phyloP scores from a whole-genome alignment of 2,329 filamentous ascomycete species.

The Aspergillus brasiliensis region DNA sequence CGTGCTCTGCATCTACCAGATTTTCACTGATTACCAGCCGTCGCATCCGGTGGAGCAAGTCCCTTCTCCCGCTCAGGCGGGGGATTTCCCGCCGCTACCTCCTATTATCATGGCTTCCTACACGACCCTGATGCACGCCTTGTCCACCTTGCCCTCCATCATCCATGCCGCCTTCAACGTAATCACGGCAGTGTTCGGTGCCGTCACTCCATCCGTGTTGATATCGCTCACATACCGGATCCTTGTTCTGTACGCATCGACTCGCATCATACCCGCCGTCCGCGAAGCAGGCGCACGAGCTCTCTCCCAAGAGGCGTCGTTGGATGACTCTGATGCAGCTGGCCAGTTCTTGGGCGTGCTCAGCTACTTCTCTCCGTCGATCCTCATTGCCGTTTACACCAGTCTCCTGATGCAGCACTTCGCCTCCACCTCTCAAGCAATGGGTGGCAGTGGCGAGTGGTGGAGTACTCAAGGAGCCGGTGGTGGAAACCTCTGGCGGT shows the following conservation, averaged over 20 bases:
- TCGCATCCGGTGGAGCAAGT: slow-evolving; percentile 64
- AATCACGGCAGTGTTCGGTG: slow-evolving; percentile 87
- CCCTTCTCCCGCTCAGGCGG: slow-evolving; percentile 57
- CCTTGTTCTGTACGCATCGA: slow-evolving; percentile 92
- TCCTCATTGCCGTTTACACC: slow-evolving; percentile 94
- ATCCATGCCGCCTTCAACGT: slow-evolving; percentile 83
- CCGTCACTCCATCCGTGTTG: slow-evolving; percentile 92
- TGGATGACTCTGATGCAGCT: slow-evolving; percentile 83
- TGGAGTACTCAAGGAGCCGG: slow-evolving; percentile 85
- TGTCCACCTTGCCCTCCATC: slow-evolving; percentile 80
- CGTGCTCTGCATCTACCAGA: slow-evolving; percentile 98
- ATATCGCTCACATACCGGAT: slow-evolving; percentile 93
- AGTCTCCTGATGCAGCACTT: slow-evolving; percentile 96
- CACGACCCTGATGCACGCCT: slow-evolving; percentile 80
- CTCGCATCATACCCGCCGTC: slow-evolving; percentile 91
- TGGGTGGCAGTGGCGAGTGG: slow-evolving; percentile 68
- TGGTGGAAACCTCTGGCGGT: slow-evolving; percentile 86
- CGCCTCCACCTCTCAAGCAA: slow-evolving; percentile 64
- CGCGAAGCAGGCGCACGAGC: slow-evolving; percentile 81
- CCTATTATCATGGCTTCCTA: slow-evolving; percentile 99
- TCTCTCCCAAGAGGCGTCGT: slow-evolving; percentile 77
- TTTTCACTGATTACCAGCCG: slow-evolving; percentile 96
- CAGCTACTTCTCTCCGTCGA: slow-evolving; percentile 92
- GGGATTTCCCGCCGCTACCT: slow-evolving; percentile 89
- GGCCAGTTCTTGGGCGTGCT: slow-evolving; percentile 78